Evolutionary conservation across 208 protist genomes (phyloP).

Genomic region (Wallacemonas sp.): DNA sequence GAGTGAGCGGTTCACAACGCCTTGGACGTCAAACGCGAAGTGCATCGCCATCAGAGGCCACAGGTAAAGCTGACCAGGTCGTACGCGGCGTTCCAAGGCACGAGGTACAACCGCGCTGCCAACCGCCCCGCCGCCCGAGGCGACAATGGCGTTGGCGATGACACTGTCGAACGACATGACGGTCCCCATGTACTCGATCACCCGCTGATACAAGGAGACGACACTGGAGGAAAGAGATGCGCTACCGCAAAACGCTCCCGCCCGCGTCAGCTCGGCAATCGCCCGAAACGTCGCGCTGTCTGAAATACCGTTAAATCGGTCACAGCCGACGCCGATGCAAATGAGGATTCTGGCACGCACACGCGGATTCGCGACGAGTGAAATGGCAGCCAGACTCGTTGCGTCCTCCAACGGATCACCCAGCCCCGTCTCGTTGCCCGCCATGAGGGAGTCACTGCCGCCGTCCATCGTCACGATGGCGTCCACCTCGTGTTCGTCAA

Average conservation of each 20-base stretch:
- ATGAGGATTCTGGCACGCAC: slow-evolving; percentile 8
- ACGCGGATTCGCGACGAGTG: not conserved
- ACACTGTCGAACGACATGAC: not conserved
- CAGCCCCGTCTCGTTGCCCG: slow-evolving; percentile 12
- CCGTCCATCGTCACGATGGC: slow-evolving; percentile 18
- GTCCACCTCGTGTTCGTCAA: not conserved
- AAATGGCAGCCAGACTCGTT: slow-evolving; percentile 12
- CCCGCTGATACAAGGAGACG: not conserved
- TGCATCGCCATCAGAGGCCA: slow-evolving; percentile 12
- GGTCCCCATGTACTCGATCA: slow-evolving; percentile 9
- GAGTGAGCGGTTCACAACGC: not conserved
- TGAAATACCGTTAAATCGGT: slow-evolving; percentile 12
- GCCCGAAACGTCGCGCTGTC: slow-evolving; percentile 14
- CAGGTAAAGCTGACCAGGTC: slow-evolving; percentile 7
- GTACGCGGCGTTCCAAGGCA: not conserved
- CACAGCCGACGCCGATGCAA: slow-evolving; percentile 9
- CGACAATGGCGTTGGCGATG: slow-evolving; percentile 11
- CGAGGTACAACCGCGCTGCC: not conserved
- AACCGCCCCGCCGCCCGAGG: not conserved
- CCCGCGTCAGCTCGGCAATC: slow-evolving; percentile 10
- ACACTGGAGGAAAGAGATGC: not conserved
- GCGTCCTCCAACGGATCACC: slow-evolving; percentile 14
- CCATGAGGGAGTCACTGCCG: slow-evolving; percentile 11
- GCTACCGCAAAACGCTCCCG: slow-evolving; percentile 11
- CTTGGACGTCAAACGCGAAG: slow-evolving; percentile 1